A percentile compares a stretch with the other conserved stretches of the same genome.
phyloP scores from a whole-genome alignment of 352 stramenopile genomes.

The Globisporangium okanoganense region DNA sequence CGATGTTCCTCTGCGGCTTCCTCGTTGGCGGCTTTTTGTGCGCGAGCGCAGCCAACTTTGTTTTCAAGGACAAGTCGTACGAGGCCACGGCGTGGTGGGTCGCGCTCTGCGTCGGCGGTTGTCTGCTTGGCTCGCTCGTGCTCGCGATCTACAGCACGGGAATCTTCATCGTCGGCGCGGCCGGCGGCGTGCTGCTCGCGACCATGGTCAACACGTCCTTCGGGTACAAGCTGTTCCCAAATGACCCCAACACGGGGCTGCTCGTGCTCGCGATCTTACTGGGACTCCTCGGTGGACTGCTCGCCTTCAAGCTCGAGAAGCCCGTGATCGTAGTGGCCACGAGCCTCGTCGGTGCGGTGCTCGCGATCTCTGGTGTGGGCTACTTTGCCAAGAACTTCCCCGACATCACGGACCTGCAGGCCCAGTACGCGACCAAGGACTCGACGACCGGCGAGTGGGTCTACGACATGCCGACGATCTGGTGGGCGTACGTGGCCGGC shows the following conservation, averaged over 20 bases:
- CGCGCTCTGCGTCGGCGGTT: constrained; percentile 41
- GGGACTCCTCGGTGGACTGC: constrained; percentile 36
- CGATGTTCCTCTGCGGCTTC: constrained; percentile 63
- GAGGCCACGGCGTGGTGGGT: constrained; percentile 49
- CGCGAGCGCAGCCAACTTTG: constrained; percentile 35
- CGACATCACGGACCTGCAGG: constrained; percentile 33
- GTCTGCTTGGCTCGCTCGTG: constrained; percentile 45
- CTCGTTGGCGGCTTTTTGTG: constrained; percentile 46
- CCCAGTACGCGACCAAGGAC: constrained; percentile 29
- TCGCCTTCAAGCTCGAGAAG: constrained; percentile 51
- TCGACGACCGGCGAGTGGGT: constrained; percentile 28
- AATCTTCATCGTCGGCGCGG: constrained; percentile 54
- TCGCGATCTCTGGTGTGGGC: constrained; percentile 44
- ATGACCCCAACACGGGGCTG: constrained; percentile 40
- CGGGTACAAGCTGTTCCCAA: constrained; percentile 56
- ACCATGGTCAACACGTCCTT: constrained; percentile 48
- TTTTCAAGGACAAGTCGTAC: constrained; percentile 39
- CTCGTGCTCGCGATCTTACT: constrained; percentile 44
- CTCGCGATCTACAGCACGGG: constrained; percentile 50
- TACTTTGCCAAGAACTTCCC: constrained; percentile 67
- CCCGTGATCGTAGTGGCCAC: constrained; percentile 56
- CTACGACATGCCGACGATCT: constrained; percentile 48
- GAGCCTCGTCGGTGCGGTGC: constrained; percentile 39
- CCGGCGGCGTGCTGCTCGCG: constrained; percentile 40
- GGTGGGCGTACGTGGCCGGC: constrained; percentile 47